Percentiles rank a stretch among this genome's conserved stretches.
These are phyloP conservation scores for Margaritispora aquatica DNA, from an alignment of 495 filamentous ascomycete genomes.

Conservation along the genomic window DNA sequence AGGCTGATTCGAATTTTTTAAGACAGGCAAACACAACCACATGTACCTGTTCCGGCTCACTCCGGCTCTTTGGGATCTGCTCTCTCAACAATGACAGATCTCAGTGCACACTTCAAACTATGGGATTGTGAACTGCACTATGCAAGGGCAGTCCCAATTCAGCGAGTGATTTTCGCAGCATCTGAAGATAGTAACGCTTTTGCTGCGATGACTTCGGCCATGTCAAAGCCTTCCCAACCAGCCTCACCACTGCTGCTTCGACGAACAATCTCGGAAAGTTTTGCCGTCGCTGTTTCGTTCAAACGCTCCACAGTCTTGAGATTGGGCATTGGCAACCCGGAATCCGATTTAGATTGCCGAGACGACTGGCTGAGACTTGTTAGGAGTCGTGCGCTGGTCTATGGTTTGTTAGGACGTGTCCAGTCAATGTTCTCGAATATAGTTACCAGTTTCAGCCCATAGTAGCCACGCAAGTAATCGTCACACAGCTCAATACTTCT, in stretches of 20 bases:
- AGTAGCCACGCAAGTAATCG: slow-evolving; percentile 85
- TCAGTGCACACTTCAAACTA: neutral
- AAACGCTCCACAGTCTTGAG: slow-evolving; percentile 56
- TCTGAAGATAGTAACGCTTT: slow-evolving; percentile 58
- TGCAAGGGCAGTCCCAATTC: neutral
- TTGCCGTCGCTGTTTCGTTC: slow-evolving; percentile 64
- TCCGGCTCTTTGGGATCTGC: neutral
- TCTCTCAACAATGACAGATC: neutral
- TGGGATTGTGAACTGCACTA: neutral
- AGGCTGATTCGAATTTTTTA: slow-evolving; percentile 2
- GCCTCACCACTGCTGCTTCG: slow-evolving; percentile 49
- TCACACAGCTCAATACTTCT: slow-evolving; percentile 91
- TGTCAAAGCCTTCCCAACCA: slow-evolving; percentile 66
- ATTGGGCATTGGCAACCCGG: slow-evolving; percentile 38
- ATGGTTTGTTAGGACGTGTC: slow-evolving; percentile 12
- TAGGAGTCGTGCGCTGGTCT: slow-evolving; percentile 23
- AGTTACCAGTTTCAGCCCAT: slow-evolving; percentile 74
- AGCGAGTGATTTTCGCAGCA: slow-evolving; percentile 14
- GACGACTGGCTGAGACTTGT: slow-evolving; percentile 7
- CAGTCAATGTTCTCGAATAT: neutral
- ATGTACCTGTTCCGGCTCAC: neutral
- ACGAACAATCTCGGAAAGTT: slow-evolving; percentile 70
- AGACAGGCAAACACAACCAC: neutral
- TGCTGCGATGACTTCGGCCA: slow-evolving; percentile 72
- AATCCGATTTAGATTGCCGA: slow-evolving; percentile 5